These are phyloP conservation scores for Scedosporium minutisporum DNA, from an alignment of 2,329 filamentous ascomycete genomes.

Conservation along the genomic window DNA sequence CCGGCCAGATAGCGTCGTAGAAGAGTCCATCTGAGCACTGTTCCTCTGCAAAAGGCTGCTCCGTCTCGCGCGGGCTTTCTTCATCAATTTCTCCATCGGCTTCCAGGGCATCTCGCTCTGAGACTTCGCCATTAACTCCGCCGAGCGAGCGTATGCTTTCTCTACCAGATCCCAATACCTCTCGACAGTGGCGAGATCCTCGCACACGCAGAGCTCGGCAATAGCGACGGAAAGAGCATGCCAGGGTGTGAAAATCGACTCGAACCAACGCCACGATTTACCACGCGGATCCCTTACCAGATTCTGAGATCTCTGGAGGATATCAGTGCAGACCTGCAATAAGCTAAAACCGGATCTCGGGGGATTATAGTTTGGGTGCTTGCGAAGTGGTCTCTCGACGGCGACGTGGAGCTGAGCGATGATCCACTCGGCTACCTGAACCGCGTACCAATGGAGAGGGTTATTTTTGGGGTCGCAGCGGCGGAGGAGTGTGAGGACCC, in stretches of 20 bases:
- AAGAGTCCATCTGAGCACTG: neutral
- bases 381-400: neutral
- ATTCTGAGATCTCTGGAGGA: neutral
- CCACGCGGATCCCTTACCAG: neutral
- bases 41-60: neutral
- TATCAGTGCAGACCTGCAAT: neutral
- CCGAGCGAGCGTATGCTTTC: neutral
- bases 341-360: neutral
- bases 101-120: neutral
- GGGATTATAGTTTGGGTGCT: neutral
- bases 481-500: neutral
- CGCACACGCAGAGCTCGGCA: neutral
- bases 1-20: neutral
- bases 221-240: neutral
- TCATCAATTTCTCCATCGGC: slow-evolving; percentile 2
- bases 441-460: neutral
- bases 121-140: neutral
- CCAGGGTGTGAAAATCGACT: neutral
- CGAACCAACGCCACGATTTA: neutral
- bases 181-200: neutral
- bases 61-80: neutral
- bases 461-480: neutral
- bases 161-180: neutral
- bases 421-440: neutral
- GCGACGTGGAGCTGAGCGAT: neutral